Evolutionary conservation across 2,329 filamentous ascomycete species (phyloP), one percentile per base, ranked within the genome.

Genomic region (Pseudogymnoascus sp.): DNA sequence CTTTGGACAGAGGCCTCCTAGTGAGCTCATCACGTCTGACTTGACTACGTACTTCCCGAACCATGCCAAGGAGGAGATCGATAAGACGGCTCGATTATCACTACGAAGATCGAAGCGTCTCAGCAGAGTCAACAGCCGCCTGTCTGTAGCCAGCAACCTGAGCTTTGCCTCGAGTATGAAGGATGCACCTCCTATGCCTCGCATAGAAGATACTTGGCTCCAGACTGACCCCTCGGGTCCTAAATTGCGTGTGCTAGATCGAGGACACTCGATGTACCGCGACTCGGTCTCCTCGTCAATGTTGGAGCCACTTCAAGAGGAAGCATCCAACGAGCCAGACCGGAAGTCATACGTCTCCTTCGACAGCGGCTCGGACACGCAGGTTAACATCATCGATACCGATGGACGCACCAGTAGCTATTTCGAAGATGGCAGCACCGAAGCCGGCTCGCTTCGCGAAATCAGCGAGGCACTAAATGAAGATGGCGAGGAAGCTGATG

Each of bases 31-130:
- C 70, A 92, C 92, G 23, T 95, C 94, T 19, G 94, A 99, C 71
- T 78, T 99, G 62, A 94, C 90, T 1, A 95, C 92, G 0, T 99
- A 97, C 77, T 99, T 99, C 79, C 94, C 94, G 0, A 91, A 95
- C 69, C 92, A 97, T 68, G 85, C 92, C 57, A 86, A 90, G 60
- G 92, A 96, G 71, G 90, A 95, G 67, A 96, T 99, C 70, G 94
- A 97, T 72, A 88, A 91, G 67, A 97, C 94, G 0, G 92, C 96
- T 63, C 88, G 94, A 56, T 83, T 96, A 74, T 96, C 92, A 0
- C 88, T 96, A 73, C 84, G 92, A 66, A 83, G 94, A 66, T 97
- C 92, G 38, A 90, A 89, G 59, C 88, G 94, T 59, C 79, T 97
- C 64, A 97, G 92, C 76, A 89, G 90, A 71, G 90, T 95, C 65